Base-by-base conservation (phyloP, 2,329 filamentous ascomycete genomes). In the Hypoxylon sp. region DNA sequence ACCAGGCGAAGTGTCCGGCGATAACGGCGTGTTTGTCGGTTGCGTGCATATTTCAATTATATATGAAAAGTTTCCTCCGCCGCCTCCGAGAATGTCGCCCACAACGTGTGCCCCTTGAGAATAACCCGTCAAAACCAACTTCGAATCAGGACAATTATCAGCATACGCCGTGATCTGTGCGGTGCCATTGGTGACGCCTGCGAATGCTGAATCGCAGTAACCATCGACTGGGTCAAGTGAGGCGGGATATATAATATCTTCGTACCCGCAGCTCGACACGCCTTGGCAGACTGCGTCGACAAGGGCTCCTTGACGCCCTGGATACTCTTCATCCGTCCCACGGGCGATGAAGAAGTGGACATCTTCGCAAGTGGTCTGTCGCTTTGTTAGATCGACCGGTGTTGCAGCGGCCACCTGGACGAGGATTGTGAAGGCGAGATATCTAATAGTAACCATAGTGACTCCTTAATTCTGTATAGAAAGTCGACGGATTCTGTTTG, bases 61-160 rank as follows among this genome's bases (percentile, higher is more conserved):
- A 14, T 4, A 32, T 43, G 45, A 65, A 25, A 48, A 50, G 28
- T 30, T 53, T 59, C 65, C 73, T 5, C 74, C 75, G 28, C 72
- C 69, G 32, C 67, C 71, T 25, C 69, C 67, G 30, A 73, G 60
- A 32, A 73, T 72, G 49, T 73, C 71, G 19, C 69, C 71, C 17
- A 66, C 60, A 23, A 72, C 45, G 2, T 72, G 62, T 6, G 30
- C 71, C 2, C 69, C 69, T 56, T 78, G 72, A 19, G 72, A 75
- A 70, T 76, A 78, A 5, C 76, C 76, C 13, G 68, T 75, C 49
- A 78, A 32, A 30, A 76, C 74, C 19, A 78, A 59, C 64, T 72
- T 74, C 49, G 69, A 65, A n/a, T 71, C 53, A 13, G 76, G 76
- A 64, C 76, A 78, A 3, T 65, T 67, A 49, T 67, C 64, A 14